A percentile compares a stretch with the other conserved stretches of the same genome.
Evolutionary conservation across 164 flowering plant species (phyloP).

Genomic region (Dillenia turbinata): DNA sequence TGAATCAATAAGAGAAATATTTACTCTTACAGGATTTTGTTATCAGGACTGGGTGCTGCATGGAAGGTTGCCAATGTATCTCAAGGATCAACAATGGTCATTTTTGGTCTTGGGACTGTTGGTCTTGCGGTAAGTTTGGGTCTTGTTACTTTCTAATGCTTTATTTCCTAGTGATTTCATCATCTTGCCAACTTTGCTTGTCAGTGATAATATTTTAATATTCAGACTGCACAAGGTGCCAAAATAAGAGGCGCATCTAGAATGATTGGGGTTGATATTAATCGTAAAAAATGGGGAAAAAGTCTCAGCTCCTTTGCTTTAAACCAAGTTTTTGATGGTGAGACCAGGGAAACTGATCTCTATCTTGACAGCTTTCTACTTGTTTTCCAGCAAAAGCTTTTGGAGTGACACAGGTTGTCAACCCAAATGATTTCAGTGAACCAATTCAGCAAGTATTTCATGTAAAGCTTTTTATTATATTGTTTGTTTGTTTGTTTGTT

Average conservation of each 20-base stretch:
- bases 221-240: constrained; percentile 93
- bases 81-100: constrained; percentile 76
- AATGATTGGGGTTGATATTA: constrained; percentile 82
- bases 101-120: constrained; percentile 96
- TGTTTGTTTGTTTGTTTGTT: not conserved
- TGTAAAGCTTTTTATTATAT: too few relatives aligned
- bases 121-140: constrained; percentile 87
- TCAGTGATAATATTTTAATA: constrained; percentile 2
- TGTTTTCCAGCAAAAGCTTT: constrained; percentile 70
- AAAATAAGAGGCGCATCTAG: constrained; percentile 75
- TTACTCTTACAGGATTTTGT: not conserved
- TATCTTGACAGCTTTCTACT: not conserved
- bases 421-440: constrained; percentile 67
- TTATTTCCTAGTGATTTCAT: not conserved
- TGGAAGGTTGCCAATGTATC: constrained; percentile 93
- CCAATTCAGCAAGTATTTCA: constrained; percentile 76
- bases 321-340: too few relatives aligned
- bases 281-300: constrained; percentile 60
- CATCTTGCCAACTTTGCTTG: not conserved
- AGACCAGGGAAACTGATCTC: not conserved
- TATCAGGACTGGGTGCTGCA: constrained; percentile 89
- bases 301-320: constrained; percentile 25
- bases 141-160: not conserved
- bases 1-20: too few relatives aligned
- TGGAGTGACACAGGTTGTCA: constrained; percentile 80